These are phyloP conservation scores for Saccharomyces jurei DNA, from an alignment of 805 yeast species.

Conservation along the genomic window DNA sequence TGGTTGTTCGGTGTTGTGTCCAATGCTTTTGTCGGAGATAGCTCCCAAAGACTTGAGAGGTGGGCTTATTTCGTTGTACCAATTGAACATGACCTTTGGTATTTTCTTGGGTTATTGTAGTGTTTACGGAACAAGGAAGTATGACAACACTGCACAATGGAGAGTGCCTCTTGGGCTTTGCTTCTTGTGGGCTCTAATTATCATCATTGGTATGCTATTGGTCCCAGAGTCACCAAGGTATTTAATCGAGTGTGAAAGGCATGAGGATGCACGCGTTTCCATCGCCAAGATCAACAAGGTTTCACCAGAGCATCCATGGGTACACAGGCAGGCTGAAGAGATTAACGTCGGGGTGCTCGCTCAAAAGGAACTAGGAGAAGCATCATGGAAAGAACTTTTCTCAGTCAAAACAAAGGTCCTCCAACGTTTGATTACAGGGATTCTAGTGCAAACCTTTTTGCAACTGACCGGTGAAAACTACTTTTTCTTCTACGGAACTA, in stretches of 20 bases:
- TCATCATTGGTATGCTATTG: conserved; percentile 48
- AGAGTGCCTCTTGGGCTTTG: conserved; percentile 53
- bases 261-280: conserved; percentile 52
- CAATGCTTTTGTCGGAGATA: conserved; percentile 55
- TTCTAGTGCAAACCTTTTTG: conserved; percentile 52
- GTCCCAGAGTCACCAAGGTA: conserved; percentile 62
- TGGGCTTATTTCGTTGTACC: conserved; percentile 51
- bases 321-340: conserved; percentile 40
- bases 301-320: conserved; percentile 37
- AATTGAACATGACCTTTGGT: conserved; percentile 50
- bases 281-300: conserved; percentile 47
- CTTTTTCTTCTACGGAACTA: conserved; percentile 59
- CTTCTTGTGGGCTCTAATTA: conserved; percentile 32
- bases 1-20: conserved; percentile 56
- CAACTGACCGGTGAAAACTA: conserved; percentile 61
- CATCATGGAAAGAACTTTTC: conserved; percentile 38
- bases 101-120: conserved; percentile 57
- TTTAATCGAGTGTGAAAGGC: conserved; percentile 42
- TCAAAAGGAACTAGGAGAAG: conserved; percentile 50
- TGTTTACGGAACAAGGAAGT: conserved; percentile 44
- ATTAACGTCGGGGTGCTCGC: conserved; percentile 48
- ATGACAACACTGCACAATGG: conserved; percentile 34
- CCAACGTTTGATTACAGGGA: conserved; percentile 41
- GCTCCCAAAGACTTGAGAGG: conserved; percentile 59
- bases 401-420: conserved; percentile 57